Evolutionary conservation across 2,329 filamentous ascomycete species (phyloP).

Genomic region (Malbranchea cinnamomea): DNA sequence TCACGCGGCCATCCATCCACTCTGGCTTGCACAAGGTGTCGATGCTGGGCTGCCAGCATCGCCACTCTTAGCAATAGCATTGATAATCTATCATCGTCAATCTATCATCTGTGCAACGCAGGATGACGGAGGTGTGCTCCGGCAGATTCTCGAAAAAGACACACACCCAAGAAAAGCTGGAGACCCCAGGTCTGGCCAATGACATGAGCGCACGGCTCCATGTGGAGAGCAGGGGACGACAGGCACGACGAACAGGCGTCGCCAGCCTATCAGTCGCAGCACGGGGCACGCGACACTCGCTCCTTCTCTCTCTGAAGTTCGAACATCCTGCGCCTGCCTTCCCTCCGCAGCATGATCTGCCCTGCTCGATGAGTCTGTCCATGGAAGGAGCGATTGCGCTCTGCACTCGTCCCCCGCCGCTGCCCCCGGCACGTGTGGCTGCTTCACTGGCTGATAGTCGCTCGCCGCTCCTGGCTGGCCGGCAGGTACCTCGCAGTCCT

Average conservation of each 20-base stretch:
- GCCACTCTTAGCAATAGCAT: no score
- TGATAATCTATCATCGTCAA: no score
- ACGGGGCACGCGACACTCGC: slow-evolving; percentile 12
- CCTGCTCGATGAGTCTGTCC: no score
- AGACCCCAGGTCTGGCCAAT: slow-evolving; percentile 4
- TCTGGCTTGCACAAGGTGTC: no score
- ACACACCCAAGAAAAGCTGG: neutral
- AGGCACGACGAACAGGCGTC: neutral
- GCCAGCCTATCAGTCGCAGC: slow-evolving; percentile 12
- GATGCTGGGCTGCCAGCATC: no score
- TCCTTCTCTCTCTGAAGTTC: neutral
- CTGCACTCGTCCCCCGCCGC: neutral
- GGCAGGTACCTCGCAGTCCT: slow-evolving; percentile 3
- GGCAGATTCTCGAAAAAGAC: neutral
- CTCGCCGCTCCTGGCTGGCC: neutral
- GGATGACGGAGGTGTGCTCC: neutral
- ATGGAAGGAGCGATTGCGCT: neutral
- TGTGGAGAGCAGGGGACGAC: slow-evolving; percentile 2
- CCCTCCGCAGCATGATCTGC: no score
- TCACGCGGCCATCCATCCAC: no score
- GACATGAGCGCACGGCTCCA: slow-evolving; percentile 4
- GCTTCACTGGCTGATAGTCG: neutral
- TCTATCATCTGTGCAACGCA: no score
- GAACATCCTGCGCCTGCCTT: no score
- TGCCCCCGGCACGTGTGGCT: slow-evolving; percentile 2